phyloP scores from a whole-genome alignment of 75 land plant species.

The Ceratopteris richardii region DNA sequence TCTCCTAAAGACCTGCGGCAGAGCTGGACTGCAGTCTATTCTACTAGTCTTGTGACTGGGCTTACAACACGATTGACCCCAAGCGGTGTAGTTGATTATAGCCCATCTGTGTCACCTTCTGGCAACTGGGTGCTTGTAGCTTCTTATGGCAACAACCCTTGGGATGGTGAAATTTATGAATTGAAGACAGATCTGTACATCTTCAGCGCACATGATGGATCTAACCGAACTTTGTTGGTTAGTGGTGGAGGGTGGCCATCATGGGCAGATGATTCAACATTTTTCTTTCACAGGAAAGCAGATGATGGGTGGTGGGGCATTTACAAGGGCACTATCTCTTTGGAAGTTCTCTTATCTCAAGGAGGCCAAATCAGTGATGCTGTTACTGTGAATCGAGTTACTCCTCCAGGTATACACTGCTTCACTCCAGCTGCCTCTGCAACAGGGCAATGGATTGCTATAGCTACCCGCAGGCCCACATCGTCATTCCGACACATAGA shows the following conservation, averaged over 20 bases:
- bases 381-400: conserved; percentile 43
- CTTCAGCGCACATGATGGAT: conserved; percentile 61
- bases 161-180: conserved; percentile 69
- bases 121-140: conserved; percentile 77
- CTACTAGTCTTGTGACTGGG: conserved; percentile 40
- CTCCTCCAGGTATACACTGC: conserved; percentile 80
- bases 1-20: conserved; percentile 19
- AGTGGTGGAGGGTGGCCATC: conserved; percentile 86
- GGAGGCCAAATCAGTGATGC: conserved; percentile 1
- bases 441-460: conserved; percentile 33
- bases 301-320: conserved; percentile 74
- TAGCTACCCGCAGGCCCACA: conserved; percentile 65
- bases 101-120: conserved; percentile 90
- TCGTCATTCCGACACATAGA: conserved; percentile 64
- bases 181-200: conserved; percentile 61
- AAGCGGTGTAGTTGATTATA: conserved; percentile 61
- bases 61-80: conserved; percentile 50
- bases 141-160: conserved; percentile 36
- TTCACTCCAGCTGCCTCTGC: conserved; percentile 84
- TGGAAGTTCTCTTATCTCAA: conserved; percentile 5
- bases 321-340: conserved; percentile 23
- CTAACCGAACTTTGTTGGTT: conserved; percentile 42
- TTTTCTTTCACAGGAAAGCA: conserved; percentile 66
- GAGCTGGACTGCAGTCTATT: conserved; percentile 89
- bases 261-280: conserved; percentile 67